Conservation (phyloP, 225 moss, liverwort and hornwort species). For the Asterella californica region DNA sequence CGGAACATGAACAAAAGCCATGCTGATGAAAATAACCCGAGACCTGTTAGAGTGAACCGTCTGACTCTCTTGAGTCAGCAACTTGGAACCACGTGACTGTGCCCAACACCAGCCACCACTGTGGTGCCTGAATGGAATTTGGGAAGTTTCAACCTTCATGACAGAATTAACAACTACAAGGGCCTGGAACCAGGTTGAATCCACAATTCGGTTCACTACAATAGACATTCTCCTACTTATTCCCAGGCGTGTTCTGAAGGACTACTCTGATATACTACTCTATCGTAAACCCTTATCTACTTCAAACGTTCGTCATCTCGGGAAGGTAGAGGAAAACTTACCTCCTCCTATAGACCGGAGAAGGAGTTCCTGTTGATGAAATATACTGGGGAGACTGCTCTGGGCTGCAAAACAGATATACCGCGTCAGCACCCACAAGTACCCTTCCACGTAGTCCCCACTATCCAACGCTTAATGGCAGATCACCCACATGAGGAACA, state of each 20-base stretch:
- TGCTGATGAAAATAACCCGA: too few species aligned
- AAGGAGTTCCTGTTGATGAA: slow-evolving; percentile 65
- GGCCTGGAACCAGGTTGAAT: neutral
- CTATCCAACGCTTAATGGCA: too few species aligned
- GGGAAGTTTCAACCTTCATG: too few species aligned
- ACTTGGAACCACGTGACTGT: too few species aligned
- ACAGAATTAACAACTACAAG: too few species aligned
- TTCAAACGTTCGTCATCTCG: neutral
- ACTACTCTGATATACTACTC: neutral
- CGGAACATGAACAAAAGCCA: too few species aligned
- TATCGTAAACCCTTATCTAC: neutral
- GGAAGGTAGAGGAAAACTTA: slow-evolving; percentile 53
- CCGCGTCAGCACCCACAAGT: neutral
- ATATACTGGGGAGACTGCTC: slow-evolving; percentile 91
- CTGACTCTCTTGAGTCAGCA: too few species aligned
- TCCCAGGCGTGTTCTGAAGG: neutral
- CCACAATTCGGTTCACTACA: neutral
- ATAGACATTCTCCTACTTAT: neutral
- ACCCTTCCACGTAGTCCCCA: neutral
- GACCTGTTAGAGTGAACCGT: too few species aligned
- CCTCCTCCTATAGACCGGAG: slow-evolving; percentile 78
- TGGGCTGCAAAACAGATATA: slow-evolving; percentile 66
- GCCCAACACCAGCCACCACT: too few species aligned
- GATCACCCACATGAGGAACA: too few species aligned
- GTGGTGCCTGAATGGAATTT: too few species aligned